phyloP scores from a whole-genome alignment of 2,329 filamentous ascomycete species.

The Claviceps sorghi region DNA sequence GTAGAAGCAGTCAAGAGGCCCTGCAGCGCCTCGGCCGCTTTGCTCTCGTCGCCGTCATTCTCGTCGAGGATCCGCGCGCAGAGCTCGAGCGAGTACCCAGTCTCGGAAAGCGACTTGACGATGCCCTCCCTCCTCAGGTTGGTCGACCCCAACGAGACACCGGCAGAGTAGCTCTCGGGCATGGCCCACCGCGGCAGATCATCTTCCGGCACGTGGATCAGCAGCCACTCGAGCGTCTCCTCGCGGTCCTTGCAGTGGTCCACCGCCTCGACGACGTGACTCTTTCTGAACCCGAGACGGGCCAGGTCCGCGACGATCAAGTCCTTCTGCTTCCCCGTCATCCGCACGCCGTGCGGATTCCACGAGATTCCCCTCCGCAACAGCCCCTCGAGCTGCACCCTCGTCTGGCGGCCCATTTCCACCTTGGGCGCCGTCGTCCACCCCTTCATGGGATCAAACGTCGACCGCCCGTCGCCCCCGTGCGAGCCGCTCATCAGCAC shows the following conservation, averaged over 20 bases:
- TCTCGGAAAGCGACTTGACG: conserved; percentile 65
- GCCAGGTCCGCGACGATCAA: conserved; percentile 58
- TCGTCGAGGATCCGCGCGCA: conserved; percentile 65
- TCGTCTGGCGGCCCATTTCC: conserved; percentile 75
- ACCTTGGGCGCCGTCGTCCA: conserved; percentile 82
- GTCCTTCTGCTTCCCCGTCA: conserved; percentile 42
- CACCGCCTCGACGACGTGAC: conserved; percentile 78
- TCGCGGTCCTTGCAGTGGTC: conserved; percentile 80
- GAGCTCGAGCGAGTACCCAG: conserved; percentile 74
- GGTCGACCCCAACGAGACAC: conserved; percentile 70
- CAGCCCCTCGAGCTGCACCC: conserved; percentile 64
- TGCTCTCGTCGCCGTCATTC: conserved; percentile 55
- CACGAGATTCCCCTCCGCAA: conserved; percentile 67
- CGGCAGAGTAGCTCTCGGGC: conserved; percentile 81
- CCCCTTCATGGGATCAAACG: conserved; percentile 45
- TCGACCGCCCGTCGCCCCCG: conserved; percentile 15
- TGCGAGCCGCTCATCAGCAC: conserved; percentile 33
- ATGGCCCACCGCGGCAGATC: conserved; percentile 87
- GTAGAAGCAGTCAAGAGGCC: conserved; percentile 22
- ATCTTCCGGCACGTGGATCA: conserved; percentile 94
- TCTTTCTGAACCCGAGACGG: conserved; percentile 72
- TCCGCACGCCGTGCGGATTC: conserved; percentile 65
- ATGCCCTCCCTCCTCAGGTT: conserved; percentile 70
- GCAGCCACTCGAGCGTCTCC: conserved; percentile 86
- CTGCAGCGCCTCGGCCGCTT: conserved; percentile 69